These are phyloP conservation scores for Melanomma pulvis-pyrius DNA, from an alignment of 495 filamentous ascomycete genomes.

Conservation along the genomic window DNA sequence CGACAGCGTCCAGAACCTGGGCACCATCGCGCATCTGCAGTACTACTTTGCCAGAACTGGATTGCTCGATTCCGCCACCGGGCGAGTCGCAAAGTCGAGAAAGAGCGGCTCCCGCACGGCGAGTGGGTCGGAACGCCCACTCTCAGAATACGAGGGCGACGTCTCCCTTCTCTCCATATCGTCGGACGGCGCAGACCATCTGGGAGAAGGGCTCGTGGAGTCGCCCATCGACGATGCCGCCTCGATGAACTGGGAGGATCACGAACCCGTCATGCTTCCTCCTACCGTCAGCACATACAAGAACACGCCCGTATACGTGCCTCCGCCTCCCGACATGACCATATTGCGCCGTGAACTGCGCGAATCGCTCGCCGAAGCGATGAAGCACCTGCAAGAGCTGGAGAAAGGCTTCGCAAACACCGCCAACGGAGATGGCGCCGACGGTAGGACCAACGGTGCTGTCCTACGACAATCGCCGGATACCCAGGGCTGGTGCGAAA, in stretches of 20 bases:
- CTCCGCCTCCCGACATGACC: slow-evolving; percentile 80
- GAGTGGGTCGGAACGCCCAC: slow-evolving; percentile 28
- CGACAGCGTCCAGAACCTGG: slow-evolving; percentile 92
- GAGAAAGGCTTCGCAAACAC: slow-evolving; percentile 35
- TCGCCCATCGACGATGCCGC: slow-evolving; percentile 62
- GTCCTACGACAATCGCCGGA: slow-evolving; percentile 46
- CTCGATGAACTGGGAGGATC: slow-evolving; percentile 57
- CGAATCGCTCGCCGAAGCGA: slow-evolving; percentile 64
- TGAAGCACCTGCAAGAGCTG: slow-evolving; percentile 60
- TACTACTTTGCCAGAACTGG: slow-evolving; percentile 98
- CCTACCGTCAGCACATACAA: slow-evolving; percentile 96
- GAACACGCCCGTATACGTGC: slow-evolving; percentile 78
- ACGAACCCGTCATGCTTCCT: slow-evolving; percentile 77
- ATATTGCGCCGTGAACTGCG: slow-evolving; percentile 76
- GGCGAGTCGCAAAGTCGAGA: slow-evolving; percentile 71
- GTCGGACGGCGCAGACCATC: slow-evolving; percentile 13
- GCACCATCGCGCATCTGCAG: slow-evolving; percentile 94
- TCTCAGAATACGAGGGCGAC: slow-evolving; percentile 21
- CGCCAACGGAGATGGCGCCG: slow-evolving; percentile 13
- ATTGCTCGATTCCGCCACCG: slow-evolving; percentile 89
- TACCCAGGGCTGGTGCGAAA: slow-evolving; percentile 72
- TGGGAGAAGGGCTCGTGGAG: slow-evolving; percentile 50
- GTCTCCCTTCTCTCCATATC: slow-evolving; percentile 24
- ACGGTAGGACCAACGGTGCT: slow-evolving; percentile 23
- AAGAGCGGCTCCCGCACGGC: slow-evolving; percentile 45